phyloP scores from a whole-genome alignment of 2,329 filamentous ascomycete genomes.

The Aspergillus sp. region DNA sequence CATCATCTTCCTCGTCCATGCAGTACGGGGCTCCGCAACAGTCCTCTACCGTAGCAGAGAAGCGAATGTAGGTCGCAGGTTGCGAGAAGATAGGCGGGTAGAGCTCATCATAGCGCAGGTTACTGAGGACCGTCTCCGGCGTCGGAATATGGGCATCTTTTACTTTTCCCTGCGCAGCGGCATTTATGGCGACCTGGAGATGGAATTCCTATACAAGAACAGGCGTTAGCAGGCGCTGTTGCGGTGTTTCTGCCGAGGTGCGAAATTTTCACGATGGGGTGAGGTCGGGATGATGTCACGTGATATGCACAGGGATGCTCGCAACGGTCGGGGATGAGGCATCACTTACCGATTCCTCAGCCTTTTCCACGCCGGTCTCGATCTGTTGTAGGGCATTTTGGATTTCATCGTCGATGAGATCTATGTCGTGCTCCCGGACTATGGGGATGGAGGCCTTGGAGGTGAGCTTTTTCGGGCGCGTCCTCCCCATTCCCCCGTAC shows the following conservation, averaged over 20 bases:
- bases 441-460: slow-evolving; percentile 85
- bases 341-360: slow-evolving; percentile 89
- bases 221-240: slow-evolving; percentile 21
- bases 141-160: slow-evolving; percentile 68
- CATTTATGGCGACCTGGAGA: slow-evolving; percentile 80
- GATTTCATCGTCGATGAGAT: slow-evolving; percentile 81
- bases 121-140: slow-evolving; percentile 63
- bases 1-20: slow-evolving; percentile 88
- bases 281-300: slow-evolving; percentile 38
- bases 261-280: slow-evolving; percentile 37
- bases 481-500: slow-evolving; percentile 50
- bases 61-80: slow-evolving; percentile 92
- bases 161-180: slow-evolving; percentile 61
- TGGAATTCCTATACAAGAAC: slow-evolving; percentile 75
- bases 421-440: slow-evolving; percentile 86
- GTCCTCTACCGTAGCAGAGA: slow-evolving; percentile 97
- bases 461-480: slow-evolving; percentile 72
- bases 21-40: slow-evolving; percentile 89
- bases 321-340: slow-evolving; percentile 34
- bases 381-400: slow-evolving; percentile 80
- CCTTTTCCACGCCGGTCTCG: slow-evolving; percentile 94
- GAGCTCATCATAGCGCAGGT: slow-evolving; percentile 82
- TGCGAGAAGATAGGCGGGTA: slow-evolving; percentile 79
- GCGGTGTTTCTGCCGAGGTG: slow-evolving; percentile 15
- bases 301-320: slow-evolving; percentile 40